Conservation (phyloP, 2,329 filamentous ascomycete genomes). For the Graphium sp. region DNA sequence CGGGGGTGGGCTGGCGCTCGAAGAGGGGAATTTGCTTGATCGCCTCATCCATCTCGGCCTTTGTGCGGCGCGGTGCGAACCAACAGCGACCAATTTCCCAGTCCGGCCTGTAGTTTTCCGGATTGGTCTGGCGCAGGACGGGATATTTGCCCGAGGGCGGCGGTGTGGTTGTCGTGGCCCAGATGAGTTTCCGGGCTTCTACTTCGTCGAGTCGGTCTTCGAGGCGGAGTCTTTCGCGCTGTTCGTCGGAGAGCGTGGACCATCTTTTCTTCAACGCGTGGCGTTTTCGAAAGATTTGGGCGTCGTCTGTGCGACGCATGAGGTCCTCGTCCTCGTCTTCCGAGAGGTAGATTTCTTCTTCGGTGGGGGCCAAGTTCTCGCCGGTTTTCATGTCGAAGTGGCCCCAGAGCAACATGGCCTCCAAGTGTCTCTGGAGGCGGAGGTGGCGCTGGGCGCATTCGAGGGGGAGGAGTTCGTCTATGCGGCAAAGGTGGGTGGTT, state of each 20-base stretch:
- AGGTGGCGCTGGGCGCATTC: constrained; percentile 37
- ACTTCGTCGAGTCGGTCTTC: constrained; percentile 10
- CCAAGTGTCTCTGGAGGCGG: constrained; percentile 31
- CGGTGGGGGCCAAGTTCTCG: constrained; percentile 28
- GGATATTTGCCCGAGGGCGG: neutral
- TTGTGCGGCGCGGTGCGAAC: constrained; percentile 1
- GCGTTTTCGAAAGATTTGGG: constrained; percentile 22
- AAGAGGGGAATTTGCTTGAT: constrained; percentile 3
- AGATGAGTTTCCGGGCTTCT: constrained; percentile 9
- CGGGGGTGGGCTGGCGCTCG: constrained; percentile 3
- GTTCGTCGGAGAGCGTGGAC: constrained; percentile 15
- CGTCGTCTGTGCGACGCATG: constrained; percentile 14
- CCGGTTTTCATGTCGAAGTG: constrained; percentile 35
- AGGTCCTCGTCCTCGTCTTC: constrained; percentile 20
- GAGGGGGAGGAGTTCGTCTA: constrained; percentile 39
- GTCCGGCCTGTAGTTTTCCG: constrained; percentile 5
- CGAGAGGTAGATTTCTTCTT: constrained; percentile 32
- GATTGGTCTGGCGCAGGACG: constrained; percentile 4
- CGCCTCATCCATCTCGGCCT: constrained; percentile 2
- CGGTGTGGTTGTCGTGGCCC: neutral
- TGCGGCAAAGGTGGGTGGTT: constrained; percentile 26
- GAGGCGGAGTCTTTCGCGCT: constrained; percentile 18
- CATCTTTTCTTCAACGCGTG: constrained; percentile 28
- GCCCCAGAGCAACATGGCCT: constrained; percentile 46
- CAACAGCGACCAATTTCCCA: constrained; percentile 6